Evolutionary conservation across 805 yeast species (phyloP), one percentile per base, ranked within the genome.

Genomic region (Cephaloascus fragrans): DNA sequence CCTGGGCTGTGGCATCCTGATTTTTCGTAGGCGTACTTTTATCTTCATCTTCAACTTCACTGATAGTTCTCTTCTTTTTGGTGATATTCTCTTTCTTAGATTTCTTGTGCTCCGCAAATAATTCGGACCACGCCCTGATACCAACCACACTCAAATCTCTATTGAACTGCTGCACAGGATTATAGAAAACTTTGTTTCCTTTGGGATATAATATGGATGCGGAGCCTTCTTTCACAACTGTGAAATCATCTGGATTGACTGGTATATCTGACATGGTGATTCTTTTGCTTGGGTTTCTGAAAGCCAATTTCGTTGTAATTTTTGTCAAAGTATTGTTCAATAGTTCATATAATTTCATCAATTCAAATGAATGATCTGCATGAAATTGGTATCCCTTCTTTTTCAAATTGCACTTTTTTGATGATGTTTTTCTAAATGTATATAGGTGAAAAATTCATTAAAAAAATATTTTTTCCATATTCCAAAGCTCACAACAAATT

Each of bases 161-260:
- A 59, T 93, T 93, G 62, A 88, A 93, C 61, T 90, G 97, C 61
- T 93, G 99, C 40, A 93, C 83, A 8, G 95, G 97, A 56, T 93
- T 93, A 61, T 93, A 93, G 55, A 93, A 93, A 9, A 93, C 98
- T 42, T 71, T 69, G 47, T 84, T 88, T 37, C 79, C 79, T 50
- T 84, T 81, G 3, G 95, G 90, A 44, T 83, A 83, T 26, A 89
- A 65, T 34, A 93, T 79, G 18, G 80, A 73, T 12, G 97, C 97
- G 40, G 71, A 65, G 2, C 99, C 99, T 57, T 93, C 98, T 35
- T 55, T 64, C 19, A 71, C 61, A 18, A 61, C 51, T 32, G 55
- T 53, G 45, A 47, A 64, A 35, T 61, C 63, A 17, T 56, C 47
- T 6, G 37, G 18, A 16, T 39, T 41, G 26, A 41, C 18, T 23